Base-by-base conservation (phyloP, 1,284 basidiomycete species). In the Sparassis latifolia region DNA sequence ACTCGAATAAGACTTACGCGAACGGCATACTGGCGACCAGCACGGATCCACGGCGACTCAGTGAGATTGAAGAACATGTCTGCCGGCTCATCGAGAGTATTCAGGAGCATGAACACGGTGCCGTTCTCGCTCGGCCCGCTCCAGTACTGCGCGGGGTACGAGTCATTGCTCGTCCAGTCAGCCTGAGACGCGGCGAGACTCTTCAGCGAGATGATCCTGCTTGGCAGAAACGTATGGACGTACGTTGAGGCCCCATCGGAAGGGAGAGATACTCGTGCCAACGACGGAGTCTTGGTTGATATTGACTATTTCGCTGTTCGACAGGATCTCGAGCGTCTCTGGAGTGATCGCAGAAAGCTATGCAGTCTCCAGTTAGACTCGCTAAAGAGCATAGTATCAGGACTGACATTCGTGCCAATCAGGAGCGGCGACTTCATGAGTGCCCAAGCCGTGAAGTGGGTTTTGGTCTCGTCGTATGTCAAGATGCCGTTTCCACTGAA, bases 1-100 rank as follows among this genome's bases (percentile, higher is more conserved):
- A 20, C 20, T 20, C 20, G 20, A 20, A 20, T 20, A 38, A 10
- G 31, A 63, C 72, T 44, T 62, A 82, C 80, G 49, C 82, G 69
- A 44, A 84, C 76, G 29, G 71, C 59, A 56, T 84, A 84, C 58
- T 80, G 74, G 45, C 77, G 67, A 32, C 82, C 82, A 2, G 81
- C 80, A 43, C 79, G 73, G 53, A 84, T 77, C 80, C 81, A 84
- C 0, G 82, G 82, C 1, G 80, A 82, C 58, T 85, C 80, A 2
- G 79, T 80, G 50, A 85, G 64, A 53, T 74, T 80, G 63, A 85
- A 84, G 57, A 69, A 74, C 75, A 84, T 70, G 47, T 70, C 68
- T 1, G 78, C 69, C 3, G 79, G 69, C 54, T 77, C 63, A 54
- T 80, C 69, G 39, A 80, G 65, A 5, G 66, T 66, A 54, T 71